Base-by-base conservation (phyloP, 208 protist genomes). In the Phytomonas serpens region DNA sequence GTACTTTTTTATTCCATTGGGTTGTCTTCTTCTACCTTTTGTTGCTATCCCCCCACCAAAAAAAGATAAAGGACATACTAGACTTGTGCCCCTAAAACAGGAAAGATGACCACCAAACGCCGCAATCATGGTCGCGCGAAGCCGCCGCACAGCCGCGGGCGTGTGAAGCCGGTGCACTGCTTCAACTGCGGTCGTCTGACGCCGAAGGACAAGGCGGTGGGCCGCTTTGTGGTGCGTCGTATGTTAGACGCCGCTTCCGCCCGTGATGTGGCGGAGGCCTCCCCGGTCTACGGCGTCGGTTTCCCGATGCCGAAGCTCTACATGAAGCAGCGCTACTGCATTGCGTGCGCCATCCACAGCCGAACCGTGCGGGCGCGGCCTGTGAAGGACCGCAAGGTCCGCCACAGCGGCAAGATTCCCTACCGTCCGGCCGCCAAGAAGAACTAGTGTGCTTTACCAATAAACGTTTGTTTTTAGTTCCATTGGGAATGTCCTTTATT, bases 291-390 rank as follows among this genome's bases (percentile, higher is more conserved):
- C 79, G 87, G 97, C 34, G 81, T 87, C 78, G 90, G 84, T 73
- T 97, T 94, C 84, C 83, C 85, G 70, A 94, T 99, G 77, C 99
- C 99, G 71, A 99, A 99, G 96, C 85, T 99, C 67, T 99, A 99
- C 95, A 90, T 98, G 83, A 99, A 99, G 95, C 86, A 98, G 84
- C 94, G 99, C 85, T 99, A 99, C 95, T 99, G 99, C 93, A 97
- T 99, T 71, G 98, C 98, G 31, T 99, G 98, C 93, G 98, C 98
- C 73, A 99, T 99, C 79, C 99, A 99, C 96, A 96, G 95, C 82
- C 97, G 97, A 76, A 93, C 98, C 36, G 98, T 99, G 63, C 97
- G 93, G 68, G 90, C 87, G 66, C 90, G 93, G 83, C 81, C 86
- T 19, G 88, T 93, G 68, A 77, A 74, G 37, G 68, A 85, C 47